phyloP scores from a whole-genome alignment of 805 yeast genomes.

The Limtongia smithiae region DNA sequence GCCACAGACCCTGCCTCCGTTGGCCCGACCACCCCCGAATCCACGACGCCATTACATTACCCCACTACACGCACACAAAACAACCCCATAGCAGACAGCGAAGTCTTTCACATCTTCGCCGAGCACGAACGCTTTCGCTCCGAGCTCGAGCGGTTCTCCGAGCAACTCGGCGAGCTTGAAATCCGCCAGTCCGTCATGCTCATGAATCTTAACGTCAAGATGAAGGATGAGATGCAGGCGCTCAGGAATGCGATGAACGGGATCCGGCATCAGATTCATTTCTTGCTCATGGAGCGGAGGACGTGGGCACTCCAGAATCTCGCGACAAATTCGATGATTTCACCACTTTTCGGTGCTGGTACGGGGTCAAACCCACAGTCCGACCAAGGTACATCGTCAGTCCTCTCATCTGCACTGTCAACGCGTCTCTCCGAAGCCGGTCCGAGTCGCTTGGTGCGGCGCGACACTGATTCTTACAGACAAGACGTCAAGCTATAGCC shows the following conservation, averaged over 20 bases:
- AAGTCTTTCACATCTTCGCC: constrained; percentile 32
- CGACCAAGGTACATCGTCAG: no score
- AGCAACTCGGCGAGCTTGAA: constrained; percentile 36
- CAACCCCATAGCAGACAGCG: no score
- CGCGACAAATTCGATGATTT: background rate
- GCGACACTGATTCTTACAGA: no score
- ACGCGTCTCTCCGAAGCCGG: no score
- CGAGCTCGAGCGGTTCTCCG: constrained; percentile 36
- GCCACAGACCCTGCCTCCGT: background rate
- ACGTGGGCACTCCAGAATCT: constrained; percentile 21
- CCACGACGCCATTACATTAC: constrained; percentile 5
- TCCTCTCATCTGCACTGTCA: no score
- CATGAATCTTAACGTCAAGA: constrained; percentile 37
- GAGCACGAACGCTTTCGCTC: constrained; percentile 39
- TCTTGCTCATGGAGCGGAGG: constrained; percentile 35
- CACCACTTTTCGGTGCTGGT: background rate
- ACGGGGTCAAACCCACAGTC: no score
- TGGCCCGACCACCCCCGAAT: background rate
- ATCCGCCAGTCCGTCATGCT: constrained; percentile 36
- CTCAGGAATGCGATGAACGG: constrained; percentile 36
- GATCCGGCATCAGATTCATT: constrained; percentile 39
- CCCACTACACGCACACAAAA: no score
- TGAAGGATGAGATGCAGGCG: constrained; percentile 36
- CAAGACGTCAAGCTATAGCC: no score
- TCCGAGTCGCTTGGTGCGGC: no score